Evolutionary conservation across 768 basidiomycete species (phyloP).

Genomic region (Leccinum arenicola): DNA sequence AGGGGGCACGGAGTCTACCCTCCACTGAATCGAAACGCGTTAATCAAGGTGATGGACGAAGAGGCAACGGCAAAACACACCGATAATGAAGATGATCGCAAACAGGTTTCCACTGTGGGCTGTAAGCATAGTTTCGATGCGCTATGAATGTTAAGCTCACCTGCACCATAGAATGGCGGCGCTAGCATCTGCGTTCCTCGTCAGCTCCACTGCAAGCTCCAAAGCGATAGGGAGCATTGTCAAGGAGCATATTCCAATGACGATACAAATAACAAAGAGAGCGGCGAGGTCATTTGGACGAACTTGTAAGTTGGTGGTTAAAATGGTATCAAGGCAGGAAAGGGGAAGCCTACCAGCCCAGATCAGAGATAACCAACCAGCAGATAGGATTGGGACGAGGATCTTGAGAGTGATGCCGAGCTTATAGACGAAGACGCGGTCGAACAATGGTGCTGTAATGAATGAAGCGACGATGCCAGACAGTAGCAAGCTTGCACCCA

Average conservation of each 20-base stretch:
- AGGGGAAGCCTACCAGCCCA: conserved; percentile 62
- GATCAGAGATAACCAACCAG: conserved; percentile 69
- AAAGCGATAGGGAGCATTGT: conserved; percentile 73
- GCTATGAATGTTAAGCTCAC: conserved; percentile 38
- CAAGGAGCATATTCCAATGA: conserved; percentile 65
- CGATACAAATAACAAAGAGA: conserved; percentile 62
- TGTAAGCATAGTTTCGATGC: neutral
- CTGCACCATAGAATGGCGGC: conserved; percentile 74
- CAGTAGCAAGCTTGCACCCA: conserved; percentile 68
- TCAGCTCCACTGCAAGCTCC: conserved; percentile 78
- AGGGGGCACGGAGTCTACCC: conserved; percentile 63
- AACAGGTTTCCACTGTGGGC: conserved; percentile 59
- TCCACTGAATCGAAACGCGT: conserved; percentile 40
- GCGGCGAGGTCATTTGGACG: conserved; percentile 56
- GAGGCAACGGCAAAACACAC: conserved; percentile 37
- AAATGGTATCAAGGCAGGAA: neutral
- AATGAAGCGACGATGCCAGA: conserved; percentile 70
- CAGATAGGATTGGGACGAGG: conserved; percentile 59
- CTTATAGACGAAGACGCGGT: conserved; percentile 76
- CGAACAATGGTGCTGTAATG: conserved; percentile 71
- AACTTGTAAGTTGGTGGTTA: conserved; percentile 39
- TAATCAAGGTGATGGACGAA: neutral
- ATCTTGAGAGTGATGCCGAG: conserved; percentile 59
- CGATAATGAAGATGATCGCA: conserved; percentile 58
- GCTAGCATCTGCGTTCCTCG: conserved; percentile 75